phyloP scores from a whole-genome alignment of 805 yeast species.

The Yarrowia sp. region DNA sequence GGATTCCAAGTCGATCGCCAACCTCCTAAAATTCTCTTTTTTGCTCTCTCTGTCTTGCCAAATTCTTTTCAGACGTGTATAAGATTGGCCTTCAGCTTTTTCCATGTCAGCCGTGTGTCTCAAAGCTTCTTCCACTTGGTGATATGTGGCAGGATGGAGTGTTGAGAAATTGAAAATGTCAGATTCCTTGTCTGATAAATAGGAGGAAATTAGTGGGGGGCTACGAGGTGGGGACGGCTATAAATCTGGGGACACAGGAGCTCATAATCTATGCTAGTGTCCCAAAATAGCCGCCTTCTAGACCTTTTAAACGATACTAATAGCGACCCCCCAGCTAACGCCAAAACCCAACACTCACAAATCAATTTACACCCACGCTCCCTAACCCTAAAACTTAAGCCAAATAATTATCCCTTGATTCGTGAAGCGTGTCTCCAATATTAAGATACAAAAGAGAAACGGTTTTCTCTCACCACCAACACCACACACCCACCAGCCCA shows the following conservation, averaged over 20 bases:
- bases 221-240: too few species aligned
- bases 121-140: slow-evolving; percentile 7
- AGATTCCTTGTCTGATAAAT: background rate
- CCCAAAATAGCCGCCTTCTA: too few species aligned
- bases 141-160: slow-evolving; percentile 14
- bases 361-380: slow-evolving; percentile 6
- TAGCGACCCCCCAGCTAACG: background rate
- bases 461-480: background rate
- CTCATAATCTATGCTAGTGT: too few species aligned
- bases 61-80: slow-evolving; percentile 3
- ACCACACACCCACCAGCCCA: background rate
- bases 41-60: background rate
- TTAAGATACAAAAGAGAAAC: slow-evolving; percentile 8
- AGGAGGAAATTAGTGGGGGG: background rate
- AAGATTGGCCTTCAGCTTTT: too few species aligned
- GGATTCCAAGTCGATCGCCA: background rate
- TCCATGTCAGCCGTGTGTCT: slow-evolving; percentile 18
- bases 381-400: slow-evolving; percentile 36
- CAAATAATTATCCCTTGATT: slow-evolving; percentile 36
- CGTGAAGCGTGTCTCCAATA: slow-evolving; percentile 16
- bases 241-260: too few species aligned
- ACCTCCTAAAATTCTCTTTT: slow-evolving; percentile 9
- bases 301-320: too few species aligned
- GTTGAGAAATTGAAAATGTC: background rate
- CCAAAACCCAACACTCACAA: background rate